Conservation (phyloP, 1,284 basidiomycete species). For the Apiotrichum domesticum region DNA sequence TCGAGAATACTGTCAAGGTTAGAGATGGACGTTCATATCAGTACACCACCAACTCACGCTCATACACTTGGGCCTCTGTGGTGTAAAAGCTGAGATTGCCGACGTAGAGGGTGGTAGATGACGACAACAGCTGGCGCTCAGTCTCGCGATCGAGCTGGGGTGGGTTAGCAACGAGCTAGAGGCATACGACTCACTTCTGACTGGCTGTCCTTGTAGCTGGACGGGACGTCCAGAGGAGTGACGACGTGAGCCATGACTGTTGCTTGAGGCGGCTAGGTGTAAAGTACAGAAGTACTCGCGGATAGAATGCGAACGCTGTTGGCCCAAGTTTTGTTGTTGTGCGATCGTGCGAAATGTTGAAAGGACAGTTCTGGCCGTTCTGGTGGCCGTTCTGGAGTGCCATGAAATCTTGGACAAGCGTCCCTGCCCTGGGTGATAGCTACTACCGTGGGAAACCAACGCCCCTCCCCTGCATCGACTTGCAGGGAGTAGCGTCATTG, state of each 20-base stretch:
- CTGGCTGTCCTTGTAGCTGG: constrained; percentile 90
- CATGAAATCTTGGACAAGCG: no score
- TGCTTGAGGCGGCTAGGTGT: no score
- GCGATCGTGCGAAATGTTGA: no score
- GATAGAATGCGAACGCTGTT: no score
- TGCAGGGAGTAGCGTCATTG: no score
- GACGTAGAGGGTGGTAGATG: constrained; percentile 62
- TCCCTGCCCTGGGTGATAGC: no score
- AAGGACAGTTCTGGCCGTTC: no score
- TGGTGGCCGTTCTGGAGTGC: no score
- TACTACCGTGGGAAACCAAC: no score
- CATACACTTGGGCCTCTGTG: constrained; percentile 99
- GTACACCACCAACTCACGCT: constrained; percentile 48
- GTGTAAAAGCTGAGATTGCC: constrained; percentile 97
- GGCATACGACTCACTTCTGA: constrained; percentile 51
- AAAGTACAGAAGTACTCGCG: no score
- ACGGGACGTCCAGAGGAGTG: constrained; percentile 77
- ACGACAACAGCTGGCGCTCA: constrained; percentile 50
- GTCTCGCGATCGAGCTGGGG: constrained; percentile 44
- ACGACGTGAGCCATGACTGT: constrained; percentile 77
- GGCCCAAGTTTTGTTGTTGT: no score
- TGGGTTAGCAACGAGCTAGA: neutral
- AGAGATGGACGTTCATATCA: neutral
- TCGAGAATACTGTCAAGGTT: constrained; percentile 65
- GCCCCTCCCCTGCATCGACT: no score